Base-by-base conservation (phyloP, 2,329 filamentous ascomycete species). In the Colletotrichum cereale region DNA sequence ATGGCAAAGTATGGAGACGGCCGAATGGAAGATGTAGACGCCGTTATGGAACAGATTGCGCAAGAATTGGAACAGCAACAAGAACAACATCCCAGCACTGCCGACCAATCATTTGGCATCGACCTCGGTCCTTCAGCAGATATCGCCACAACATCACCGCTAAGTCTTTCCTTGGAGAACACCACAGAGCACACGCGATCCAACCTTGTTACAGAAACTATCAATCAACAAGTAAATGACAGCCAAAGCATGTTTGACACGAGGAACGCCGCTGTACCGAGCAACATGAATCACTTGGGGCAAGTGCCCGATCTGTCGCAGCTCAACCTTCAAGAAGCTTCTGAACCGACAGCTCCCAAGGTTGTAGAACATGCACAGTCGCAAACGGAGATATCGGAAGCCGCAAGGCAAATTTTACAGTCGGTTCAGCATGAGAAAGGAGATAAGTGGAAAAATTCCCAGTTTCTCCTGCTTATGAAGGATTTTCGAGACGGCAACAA, bases 361-460 rank as follows among this genome's bases (percentile, higher is more conserved):
- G n/a, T 26, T 47, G 31, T 26, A 14, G 63, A 52, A 47, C 40
- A 61, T 14, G 53, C 4, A 24, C 60, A 44, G 8, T 42, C 38
- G 14, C 60, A 26, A 26, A 73, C 75, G 14, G 82, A 81, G 29
- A 81, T 85, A 2, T 81, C 83, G 2, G 82, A 84, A 67, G 83
- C 83, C 0, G 83, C 83, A 8, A 80, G 83, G 71, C 79, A 82
- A 29, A 80, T 85, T 1, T 78, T 85, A 44, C 81, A 84, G 57
- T 81, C 81, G 2, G 83, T 85, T 31, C 78, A 83, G 73, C 83
- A 85, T 63, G 83, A 85, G 72, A 77, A 79, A 55, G 82, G 83
- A 52, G 83, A 85, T 11, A 85, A 85, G 73, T 85, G 83, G 83
- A 83, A 84, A 73, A 84, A 85, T 55, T 85, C 83, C 0, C 77